These are phyloP conservation scores for Gypsophila paniculata DNA, from an alignment of 179 eudicot genomes.

Conservation along the genomic window DNA sequence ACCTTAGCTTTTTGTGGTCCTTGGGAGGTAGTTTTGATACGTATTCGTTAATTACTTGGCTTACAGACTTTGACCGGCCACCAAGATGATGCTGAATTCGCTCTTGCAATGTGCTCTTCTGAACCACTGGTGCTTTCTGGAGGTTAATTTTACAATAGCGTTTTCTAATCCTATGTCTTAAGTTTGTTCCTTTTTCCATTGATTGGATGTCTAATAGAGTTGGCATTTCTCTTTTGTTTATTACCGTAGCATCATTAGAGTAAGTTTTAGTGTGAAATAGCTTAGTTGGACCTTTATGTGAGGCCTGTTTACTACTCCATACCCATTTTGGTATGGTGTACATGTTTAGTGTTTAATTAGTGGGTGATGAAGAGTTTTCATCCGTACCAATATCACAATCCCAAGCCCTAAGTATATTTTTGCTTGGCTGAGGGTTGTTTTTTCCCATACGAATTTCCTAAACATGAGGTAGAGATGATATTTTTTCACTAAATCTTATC, in stretches of 20 bases:
- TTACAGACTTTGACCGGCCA: slow-evolving; percentile 82
- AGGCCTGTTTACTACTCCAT: neutral
- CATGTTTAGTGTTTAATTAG: neutral
- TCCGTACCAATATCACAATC: no score
- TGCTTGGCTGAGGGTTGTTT: no score
- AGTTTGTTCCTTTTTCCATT: neutral
- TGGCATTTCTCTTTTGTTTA: neutral
- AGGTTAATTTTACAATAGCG: slow-evolving; percentile 35
- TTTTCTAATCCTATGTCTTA: neutral
- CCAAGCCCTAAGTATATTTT: no score
- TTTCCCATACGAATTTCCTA: no score
- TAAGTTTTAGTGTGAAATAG: neutral
- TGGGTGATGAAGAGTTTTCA: neutral
- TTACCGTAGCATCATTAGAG: neutral
- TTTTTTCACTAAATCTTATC: no score
- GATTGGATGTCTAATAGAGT: neutral
- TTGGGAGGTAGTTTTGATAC: neutral
- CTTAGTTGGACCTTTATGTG: neutral
- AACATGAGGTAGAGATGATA: no score
- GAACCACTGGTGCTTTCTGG: slow-evolving; percentile 93
- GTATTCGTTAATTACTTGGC: slow-evolving; percentile 6
- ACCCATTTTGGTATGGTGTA: neutral
- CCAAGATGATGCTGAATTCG: slow-evolving; percentile 85
- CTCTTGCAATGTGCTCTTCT: slow-evolving; percentile 77
- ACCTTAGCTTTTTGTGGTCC: neutral